Evolutionary conservation across 345 rosid species (phyloP), one percentile per base, ranked within the genome.

Genomic region (Linum trigynum): DNA sequence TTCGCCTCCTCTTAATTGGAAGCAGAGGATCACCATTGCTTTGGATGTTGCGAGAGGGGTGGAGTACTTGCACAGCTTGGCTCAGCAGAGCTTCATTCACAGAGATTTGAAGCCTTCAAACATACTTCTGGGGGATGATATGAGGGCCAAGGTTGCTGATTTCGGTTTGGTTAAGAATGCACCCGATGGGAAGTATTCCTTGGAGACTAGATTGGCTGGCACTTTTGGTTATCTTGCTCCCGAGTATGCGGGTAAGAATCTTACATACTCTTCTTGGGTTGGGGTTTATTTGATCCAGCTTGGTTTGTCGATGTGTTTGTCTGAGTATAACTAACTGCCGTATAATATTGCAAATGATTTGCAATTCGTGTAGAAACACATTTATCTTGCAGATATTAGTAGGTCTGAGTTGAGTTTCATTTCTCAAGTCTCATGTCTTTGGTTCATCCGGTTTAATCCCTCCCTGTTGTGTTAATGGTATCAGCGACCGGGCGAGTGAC

Each of bases 141-240:
- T 89, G 96, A 85, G 98, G 57, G 98, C 96, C 5, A 91, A 91
- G 74, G 98, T 89, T 59, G 88, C 98, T 5, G 98, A 91, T 77
- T 91, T 91, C 51, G 98, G 96, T 11, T 75, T 92, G 79, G 98
- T 92, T 59, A 87, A 87, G 75, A 81, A 82, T 59, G 92, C 96
- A 11, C 95, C 96, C 0, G 98, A 87, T 48, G 98, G 92, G 38
- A 87, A 89, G 64, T 79, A 84, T 77, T 92, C 98, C 4, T 76
- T 89, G 23, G 92, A 85, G 74, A 92, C 98, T n/a, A 81, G 85
- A 65, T 78, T 92, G 79, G 98, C 98, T 9, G 98, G 98, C 65
- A 92, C 96, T 16, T 92, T 92, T 63, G 98, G 98, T 53, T 92
- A 92, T 76, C 90, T 92, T 66, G 98, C 98, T 5, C 98, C 98